Base-by-base conservation (phyloP, 345 rosid genomes). In the Limnanthes douglasii region DNA sequence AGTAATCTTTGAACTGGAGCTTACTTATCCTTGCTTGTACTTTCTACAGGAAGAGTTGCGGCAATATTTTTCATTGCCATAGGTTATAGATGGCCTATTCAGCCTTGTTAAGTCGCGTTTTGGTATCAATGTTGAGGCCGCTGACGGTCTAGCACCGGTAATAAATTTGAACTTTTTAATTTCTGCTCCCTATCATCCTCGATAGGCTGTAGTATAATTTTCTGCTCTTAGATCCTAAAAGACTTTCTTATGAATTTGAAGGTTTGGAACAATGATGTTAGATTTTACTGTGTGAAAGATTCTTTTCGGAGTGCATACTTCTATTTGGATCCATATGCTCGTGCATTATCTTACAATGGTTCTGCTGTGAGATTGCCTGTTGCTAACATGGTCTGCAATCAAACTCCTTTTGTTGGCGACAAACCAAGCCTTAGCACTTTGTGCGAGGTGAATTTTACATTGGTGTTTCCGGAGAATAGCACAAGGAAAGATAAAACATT, bases 371-470 rank as follows among this genome's bases (percentile, higher is more conserved):
- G 61, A 41, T 51, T 56, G 15, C 61, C 61, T 81, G 57, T 86
- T 50, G 94, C 96, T 10, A 92, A 81, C 61, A 78, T 86, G 92
- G 94, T 81, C 27, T 86, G 96, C 65, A 86, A 86, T 64, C 96
- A 81, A 62, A 78, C 83, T 49, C 94, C 96, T 15, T 94, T 92
- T 18, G 78, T 86, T 6, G 94, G 96, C 35, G 64, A 55, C 56
- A 86, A 78, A 57, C 96, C 96, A 26, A 86, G 96, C 56, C 86
- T 86, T 22, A 81, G 81, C 92, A 86, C 94, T 41, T 81, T 86
- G 50, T 64, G 67, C n/a, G 94, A 86, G 90, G 96, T 86, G 50
- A n/a, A n/a, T n/a, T n/a, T n/a, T n/a, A n/a, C n/a, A n/a, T n/a
- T n/a, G n/a, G n/a, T 53, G 49, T 25, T 44, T n/a, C n/a, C n/a